Evolutionary conservation across 768 basidiomycete genomes (phyloP), one percentile per base, ranked within the genome.

Genomic region (Phallus indusiatus): DNA sequence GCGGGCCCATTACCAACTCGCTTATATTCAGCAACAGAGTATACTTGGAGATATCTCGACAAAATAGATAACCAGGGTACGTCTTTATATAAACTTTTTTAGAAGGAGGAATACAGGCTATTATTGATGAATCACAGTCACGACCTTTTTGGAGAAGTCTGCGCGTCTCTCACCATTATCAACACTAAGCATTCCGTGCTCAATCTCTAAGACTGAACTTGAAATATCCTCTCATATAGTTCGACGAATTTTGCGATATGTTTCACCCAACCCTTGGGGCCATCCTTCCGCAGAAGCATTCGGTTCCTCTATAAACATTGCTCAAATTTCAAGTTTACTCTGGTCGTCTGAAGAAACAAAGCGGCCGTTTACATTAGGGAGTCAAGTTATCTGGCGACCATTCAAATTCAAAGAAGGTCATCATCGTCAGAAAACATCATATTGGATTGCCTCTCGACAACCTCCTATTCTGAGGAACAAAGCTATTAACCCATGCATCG

Each of bases 221-320:
- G 22, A 7, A 22, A 18, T 63, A 7, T 28, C 55, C 16, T 55
- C 47, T 33, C 56, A 67, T 4, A 61, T 74, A n/a, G 63, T 75
- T 18, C 67, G 71, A 8, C 72, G 74, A 18, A 68, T 85, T 28
- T 72, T 90, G 54, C 87, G 88, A 14, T 86, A 83, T 64, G 72
- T 83, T 47, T 91, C 90, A 0, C 84, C 81, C 49, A 74, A 79
- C 42, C 85, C 88, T 1, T 93, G 90, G 90, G 90, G 90, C 5
- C 81, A 82, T 51, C 65, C 78, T 17, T 78, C 74, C 8, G 80
- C 89, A 1, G 83, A 89, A 63, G 81, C 76, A 1, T 70, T 78
- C 60, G 78, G 90, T 35, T 76, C 81, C 9, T 68, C 66, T 46
- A 62, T 58, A 6, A 78, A 76, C 53, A 67, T 86, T 28, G 62